phyloP scores from a whole-genome alignment of 2,329 filamentous ascomycete species.

The Epicoccum nigrum region DNA sequence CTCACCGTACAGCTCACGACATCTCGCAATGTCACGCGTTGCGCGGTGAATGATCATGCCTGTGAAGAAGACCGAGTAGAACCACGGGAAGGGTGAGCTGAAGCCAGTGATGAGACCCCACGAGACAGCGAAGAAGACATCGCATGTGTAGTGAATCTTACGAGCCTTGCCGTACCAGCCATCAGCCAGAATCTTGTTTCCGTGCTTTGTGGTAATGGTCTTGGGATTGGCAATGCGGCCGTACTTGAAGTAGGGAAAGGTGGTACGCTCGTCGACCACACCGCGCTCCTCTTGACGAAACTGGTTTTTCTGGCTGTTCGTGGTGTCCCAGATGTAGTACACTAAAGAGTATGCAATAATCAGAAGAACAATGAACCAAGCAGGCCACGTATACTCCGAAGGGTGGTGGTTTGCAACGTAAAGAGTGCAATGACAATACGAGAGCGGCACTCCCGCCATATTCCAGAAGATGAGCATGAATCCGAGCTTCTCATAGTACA shows the following conservation, averaged over 20 bases:
- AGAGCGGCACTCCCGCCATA: conserved; percentile 85
- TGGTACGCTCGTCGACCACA: conserved; percentile 69
- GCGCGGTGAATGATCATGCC: conserved; percentile 82
- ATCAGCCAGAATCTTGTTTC: conserved; percentile 79
- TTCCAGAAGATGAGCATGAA: conserved; percentile 99
- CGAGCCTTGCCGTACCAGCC: conserved; percentile 79
- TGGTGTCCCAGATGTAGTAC: conserved; percentile 92
- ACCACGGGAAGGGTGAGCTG: conserved; percentile 83
- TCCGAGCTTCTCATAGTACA: conserved; percentile 96
- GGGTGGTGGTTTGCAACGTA: conserved; percentile 86
- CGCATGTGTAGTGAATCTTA: conserved; percentile 82
- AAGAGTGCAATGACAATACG: conserved; percentile 92
- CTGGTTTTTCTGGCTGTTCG: conserved; percentile 92
- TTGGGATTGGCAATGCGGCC: conserved; percentile 81
- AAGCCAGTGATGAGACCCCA: conserved; percentile 87
- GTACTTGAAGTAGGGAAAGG: conserved; percentile 92
- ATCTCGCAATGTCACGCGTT: conserved; percentile 75
- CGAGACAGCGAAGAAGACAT: conserved; percentile 75
- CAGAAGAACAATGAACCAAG: conserved; percentile 67
- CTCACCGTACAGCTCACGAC: conserved; percentile 78
- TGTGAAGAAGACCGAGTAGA: conserved; percentile 82
- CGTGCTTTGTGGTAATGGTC: conserved; percentile 73
- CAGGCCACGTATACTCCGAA: conserved; percentile 77
- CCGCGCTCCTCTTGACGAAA: conserved; percentile 83
- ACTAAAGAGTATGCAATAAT: conserved; percentile 77